Base-by-base conservation (phyloP, 2,329 filamentous ascomycete genomes). In the Fusarium sp. region DNA sequence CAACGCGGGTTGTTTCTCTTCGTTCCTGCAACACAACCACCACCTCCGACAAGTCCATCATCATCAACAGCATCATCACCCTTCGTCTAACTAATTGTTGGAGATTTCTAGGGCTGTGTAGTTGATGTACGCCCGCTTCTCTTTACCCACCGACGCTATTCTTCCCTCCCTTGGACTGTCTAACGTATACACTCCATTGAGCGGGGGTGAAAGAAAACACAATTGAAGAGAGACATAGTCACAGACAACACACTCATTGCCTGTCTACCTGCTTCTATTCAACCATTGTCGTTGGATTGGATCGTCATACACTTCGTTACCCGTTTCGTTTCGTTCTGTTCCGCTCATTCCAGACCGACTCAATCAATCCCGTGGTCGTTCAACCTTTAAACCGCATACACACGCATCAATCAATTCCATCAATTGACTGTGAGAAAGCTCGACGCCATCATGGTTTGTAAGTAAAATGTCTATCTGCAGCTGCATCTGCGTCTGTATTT, bases 381-480 rank as follows among this genome's bases (percentile, higher is more conserved):
- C 63, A 54, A 36, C 32, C 47, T 42, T 45, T 45, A 24, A 66
- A 55, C 44, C 50, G 44, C 65, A 70, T 39, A 66, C 51, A 36
- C 45, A 36, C 22, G 12, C 28, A 51, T 45, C n/a, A 35, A 50
- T 51, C 48, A 32, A 48, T 48, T 47, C 20, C 20, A 32, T 51
- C n/a, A 41, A 44, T 41, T 36, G 54, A 39, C 20, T 53, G 24
- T 36, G 57, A 20, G 4, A 51, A 7, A 47, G 24, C 44, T 41
- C 44, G 45, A 63, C 39, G 20, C 54, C 47, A 24, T 35, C 61
- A 75, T 75, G 72, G 72, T 75, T 62, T 70, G 72, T 75, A 53
- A 75, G 72, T 74, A 57, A 54, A 69, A 45, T 41, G 45, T 38
- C 45, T 39, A 24, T 30, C 24, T 59, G 28, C 47, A 53, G 54